Evolutionary conservation across 2,329 filamentous ascomycete genomes (phyloP).

Genomic region (Pseudocercospora fuligena): DNA sequence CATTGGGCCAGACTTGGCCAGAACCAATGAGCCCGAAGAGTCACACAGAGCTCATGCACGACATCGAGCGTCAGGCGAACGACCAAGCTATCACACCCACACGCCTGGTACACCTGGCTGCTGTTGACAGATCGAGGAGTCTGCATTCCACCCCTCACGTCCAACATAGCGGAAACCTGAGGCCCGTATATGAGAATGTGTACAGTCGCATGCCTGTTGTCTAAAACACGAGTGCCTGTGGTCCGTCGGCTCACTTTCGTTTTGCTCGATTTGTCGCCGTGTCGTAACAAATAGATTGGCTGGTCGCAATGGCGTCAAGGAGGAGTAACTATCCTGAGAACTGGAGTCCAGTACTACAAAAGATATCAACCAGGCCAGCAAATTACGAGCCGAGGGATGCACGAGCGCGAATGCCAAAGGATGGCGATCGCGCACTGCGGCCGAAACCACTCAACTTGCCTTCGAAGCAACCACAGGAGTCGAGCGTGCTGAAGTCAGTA

Average conservation of each 20-base stretch:
- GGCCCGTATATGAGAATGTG: constrained; percentile 14
- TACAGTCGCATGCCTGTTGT: constrained; percentile 12
- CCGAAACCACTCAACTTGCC: constrained; percentile 18
- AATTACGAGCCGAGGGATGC: constrained; percentile 9
- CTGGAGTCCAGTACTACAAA: constrained; percentile 12
- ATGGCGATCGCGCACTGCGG: constrained; percentile 8
- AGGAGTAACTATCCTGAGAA: constrained; percentile 13
- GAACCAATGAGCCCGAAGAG: constrained; percentile 17
- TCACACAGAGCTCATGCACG: constrained; percentile 14
- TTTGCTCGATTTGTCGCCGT: constrained; percentile 9
- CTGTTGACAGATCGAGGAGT: constrained; percentile 35
- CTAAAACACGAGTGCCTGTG: constrained; percentile 14
- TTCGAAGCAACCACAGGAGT: constrained; percentile 14
- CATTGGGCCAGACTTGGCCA: constrained; percentile 9
- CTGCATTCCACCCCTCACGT: constrained; percentile 39
- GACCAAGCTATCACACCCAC: constrained; percentile 12
- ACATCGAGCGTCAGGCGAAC: constrained; percentile 9
- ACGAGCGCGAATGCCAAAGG: constrained; percentile 1
- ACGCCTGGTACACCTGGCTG: constrained; percentile 27
- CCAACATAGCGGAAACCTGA: constrained; percentile 20
- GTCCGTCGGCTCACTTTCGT: constrained; percentile 16
- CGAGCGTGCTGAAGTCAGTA: constrained; percentile 9
- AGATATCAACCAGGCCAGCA: constrained; percentile 2
- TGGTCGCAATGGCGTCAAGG: constrained; percentile 19
- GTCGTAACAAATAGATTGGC: neutral